Evolutionary conservation across 441 rosid genomes (phyloP).

Genomic region (Kokia cookei): DNA sequence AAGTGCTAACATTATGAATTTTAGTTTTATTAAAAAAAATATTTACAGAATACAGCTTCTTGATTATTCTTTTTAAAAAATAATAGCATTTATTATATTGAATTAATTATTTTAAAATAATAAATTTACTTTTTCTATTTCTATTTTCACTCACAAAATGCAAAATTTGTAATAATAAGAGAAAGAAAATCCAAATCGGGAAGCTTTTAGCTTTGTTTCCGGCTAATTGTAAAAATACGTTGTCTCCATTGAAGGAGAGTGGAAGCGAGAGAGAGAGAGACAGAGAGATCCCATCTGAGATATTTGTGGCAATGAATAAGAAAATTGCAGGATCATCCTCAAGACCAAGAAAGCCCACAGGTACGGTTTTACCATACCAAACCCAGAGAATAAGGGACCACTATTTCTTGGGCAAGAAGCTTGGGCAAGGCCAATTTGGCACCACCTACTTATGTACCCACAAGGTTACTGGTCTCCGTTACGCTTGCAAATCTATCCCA

Average conservation of each 20-base stretch:
- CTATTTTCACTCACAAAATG: background rate
- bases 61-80: no score
- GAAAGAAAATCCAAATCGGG: background rate
- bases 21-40: no score
- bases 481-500: constrained; percentile 83
- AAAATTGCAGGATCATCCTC: background rate
- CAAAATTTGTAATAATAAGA: background rate
- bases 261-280: background rate
- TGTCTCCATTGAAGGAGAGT: background rate
- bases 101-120: background rate
- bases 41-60: no score
- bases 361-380: constrained; percentile 56
- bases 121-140: background rate
- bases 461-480: constrained; percentile 35
- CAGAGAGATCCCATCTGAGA: background rate
- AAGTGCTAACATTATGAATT: no score
- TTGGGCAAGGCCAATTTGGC: constrained; percentile 92
- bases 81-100: no score
- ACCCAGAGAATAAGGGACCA: constrained; percentile 60
- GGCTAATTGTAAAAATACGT: background rate
- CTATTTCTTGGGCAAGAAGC: constrained; percentile 55
- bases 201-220: background rate
- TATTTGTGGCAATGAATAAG: constrained; percentile 6
- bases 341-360: constrained; percentile 19
- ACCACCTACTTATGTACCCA: constrained; percentile 67